Evolutionary conservation across 2,329 filamentous ascomycete genomes (phyloP), one percentile per base, ranked within the genome.

Genomic region (Pseudocercospora macadamiae): DNA sequence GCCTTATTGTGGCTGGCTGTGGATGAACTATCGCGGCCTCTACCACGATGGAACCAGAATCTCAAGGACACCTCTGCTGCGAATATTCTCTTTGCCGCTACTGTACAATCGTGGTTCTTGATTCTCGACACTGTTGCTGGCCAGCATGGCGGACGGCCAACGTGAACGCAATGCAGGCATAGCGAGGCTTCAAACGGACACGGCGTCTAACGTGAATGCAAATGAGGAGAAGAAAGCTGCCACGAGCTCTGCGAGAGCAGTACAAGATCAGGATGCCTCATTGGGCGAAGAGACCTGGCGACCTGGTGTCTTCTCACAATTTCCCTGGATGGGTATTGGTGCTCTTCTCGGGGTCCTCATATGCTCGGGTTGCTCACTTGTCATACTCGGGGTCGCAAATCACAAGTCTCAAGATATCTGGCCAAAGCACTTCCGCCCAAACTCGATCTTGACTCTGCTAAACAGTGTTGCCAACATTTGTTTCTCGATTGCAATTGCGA

Each of bases 401-500:
- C 14, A 39, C 14, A 45, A 45, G 42, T 25, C 32, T 4, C 32
- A 36, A 10, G 36, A 53, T 10, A 42, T 39, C 5, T 42, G 25
- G 32, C 37, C 32, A 14, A 39, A 39, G 23, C 34, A 39, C 16
- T 32, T 57, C 34, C 23, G 16, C 5, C 55, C 66, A 3, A 62
- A 61, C 16, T 64, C 67, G 6, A 48, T 64, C 1, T 36, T 68
- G 1, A 61, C 54, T 3, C 49, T 57, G 2, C 48, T 66, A 23
- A 67, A 67, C 39, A 64, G 57, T 42, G 49, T 65, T 3, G 32
- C 60, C 0, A 66, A 61, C 28, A 37, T 68, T 16, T 57, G 54
- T n/a, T 62, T 67, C 9, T 54, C 56, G 0, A 52, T 67, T 1
- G 66, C 66, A 0, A 68, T 54, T 51, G 60, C 57, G 2, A 67